Evolutionary conservation across 345 rosid genomes (phyloP), one percentile per base, ranked within the genome.

Genomic region (Toxicodendron radicans): DNA sequence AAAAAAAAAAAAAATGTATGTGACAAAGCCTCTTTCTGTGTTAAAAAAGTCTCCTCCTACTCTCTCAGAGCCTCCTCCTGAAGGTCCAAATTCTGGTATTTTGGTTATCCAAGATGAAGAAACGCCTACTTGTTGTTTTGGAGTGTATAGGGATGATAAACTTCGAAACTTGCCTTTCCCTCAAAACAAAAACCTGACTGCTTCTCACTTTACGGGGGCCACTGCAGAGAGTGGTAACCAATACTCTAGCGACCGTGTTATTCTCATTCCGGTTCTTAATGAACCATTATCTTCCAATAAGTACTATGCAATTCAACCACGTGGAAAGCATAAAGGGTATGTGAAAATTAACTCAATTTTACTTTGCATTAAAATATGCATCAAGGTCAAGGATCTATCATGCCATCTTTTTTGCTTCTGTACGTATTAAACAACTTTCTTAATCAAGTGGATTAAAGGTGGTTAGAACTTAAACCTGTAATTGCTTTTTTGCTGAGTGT

Each of bases 41-140:
- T 87, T 80, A 77, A 83, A 80, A 48, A 87, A 75, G 48, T 51
- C 48, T 75, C 81, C 87, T 56, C 24, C 82, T 12, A 80, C 80
- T 51, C 77, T 84, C 0, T 79, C 86, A 1, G 58, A 51, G 35
- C 66, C 81, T 32, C 85, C 88, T 14, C 72, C 89, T 1, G 87
- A 82, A 41, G 95, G 89, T 70, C 89, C 91, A 11, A 84, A 82
- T 76, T 86, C 88, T 3, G 96, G 93, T 3, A 71, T 85, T 38
- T 45, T 91, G 54, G 88, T 87, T 20, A 85, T 91, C 58, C 83
- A 75, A 71, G 93, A 91, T 7, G 89, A 91, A 27, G 30, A 27
- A 77, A 89, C 0, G 65, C 78, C 84, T 5, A 78, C 73, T 10
- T 79, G 83, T 57, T 89, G 84, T 58, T 87, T 81, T 32, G 93